Base-by-base conservation (phyloP, 169 alveolate genomes). In the Cryptosporidium viatorum region DNA sequence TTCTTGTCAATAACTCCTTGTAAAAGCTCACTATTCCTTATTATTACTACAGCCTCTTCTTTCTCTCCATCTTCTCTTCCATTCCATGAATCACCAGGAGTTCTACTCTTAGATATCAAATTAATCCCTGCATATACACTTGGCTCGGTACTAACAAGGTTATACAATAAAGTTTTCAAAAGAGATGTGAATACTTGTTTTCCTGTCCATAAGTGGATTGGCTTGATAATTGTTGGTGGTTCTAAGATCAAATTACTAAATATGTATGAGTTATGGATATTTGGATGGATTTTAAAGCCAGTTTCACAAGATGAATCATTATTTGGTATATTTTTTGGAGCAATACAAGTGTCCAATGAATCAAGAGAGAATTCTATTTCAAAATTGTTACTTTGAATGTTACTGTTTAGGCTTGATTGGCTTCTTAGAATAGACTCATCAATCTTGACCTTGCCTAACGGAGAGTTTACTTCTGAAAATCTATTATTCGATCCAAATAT, bases 1-100 rank as follows among this genome's bases (percentile, higher is more conserved):
- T 97, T 95, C 92, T 98, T 98, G 86, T 98, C 99, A 33, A 98
- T 86, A 55, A 97, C 97, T n/a, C 99, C 99, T 86, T 94, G 95
- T 43, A 98, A 91, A 67, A 97, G 93, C 92, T 97, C 99, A 33
- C 98, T 97, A 86, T 93, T 94, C 21, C 91, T 92, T 51, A 68
- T 74, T 50, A 92, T 70, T 35, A 86, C 86, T 39, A 87, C 86
- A 12, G 92, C 93, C 37, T 93, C 94, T 14, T 87, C 92, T 33
- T 68, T 67, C 33, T 71, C 91, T 16, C 92, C 96, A 41, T 89
- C 96, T 21, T 92, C 85, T 9, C 73, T 94, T 7, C 97, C 97
- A 18, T 95, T 94, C 98, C 98, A 96, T n/a, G 95, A 92, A 52
- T 94, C 97, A 1, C 97, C 96, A 12, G 96, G 96, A 35, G 97